Evolutionary conservation across 495 filamentous ascomycete species (phyloP).

Genomic region (Cairneyella variabilis): DNA sequence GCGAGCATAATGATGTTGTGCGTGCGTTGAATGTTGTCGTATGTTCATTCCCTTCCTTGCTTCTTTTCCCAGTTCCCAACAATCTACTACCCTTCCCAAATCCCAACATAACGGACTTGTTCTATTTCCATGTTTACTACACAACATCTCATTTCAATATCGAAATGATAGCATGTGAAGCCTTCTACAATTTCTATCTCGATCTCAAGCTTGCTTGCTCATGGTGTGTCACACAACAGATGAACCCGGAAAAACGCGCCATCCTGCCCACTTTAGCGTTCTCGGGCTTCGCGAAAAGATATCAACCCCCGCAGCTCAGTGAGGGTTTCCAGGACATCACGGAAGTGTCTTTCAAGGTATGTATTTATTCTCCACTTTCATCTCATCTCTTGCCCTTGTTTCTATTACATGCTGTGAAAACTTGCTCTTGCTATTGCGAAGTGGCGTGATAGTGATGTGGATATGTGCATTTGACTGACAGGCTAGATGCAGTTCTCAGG

Average conservation of each 20-base stretch:
- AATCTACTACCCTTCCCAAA: neutral
- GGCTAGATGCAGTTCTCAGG: constrained; percentile 47
- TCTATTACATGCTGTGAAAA: no score
- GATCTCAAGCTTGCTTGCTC: neutral
- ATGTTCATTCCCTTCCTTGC: constrained; percentile 16
- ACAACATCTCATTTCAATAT: no score
- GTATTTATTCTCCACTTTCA: constrained; percentile 7
- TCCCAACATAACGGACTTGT: no score
- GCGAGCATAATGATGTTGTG: constrained; percentile 86
- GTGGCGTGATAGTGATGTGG: no score
- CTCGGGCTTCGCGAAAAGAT: constrained; percentile 62
- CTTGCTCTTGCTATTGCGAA: no score
- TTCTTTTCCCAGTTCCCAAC: constrained; percentile 17
- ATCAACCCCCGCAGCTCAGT: constrained; percentile 61
- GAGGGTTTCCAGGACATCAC: constrained; percentile 85
- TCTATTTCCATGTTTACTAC: no score
- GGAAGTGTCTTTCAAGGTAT: constrained; percentile 51
- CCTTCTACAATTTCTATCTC: no score
- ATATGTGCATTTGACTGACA: neutral
- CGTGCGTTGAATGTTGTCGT: constrained; percentile 63
- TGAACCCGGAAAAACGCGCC: constrained; percentile 79
- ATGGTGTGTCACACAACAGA: constrained; percentile 29
- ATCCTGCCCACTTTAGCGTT: constrained; percentile 79
- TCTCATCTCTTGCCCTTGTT: neutral
- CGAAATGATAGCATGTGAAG: constrained; percentile 12